A percentile compares a stretch with the other conserved stretches of the same genome.
These are phyloP conservation scores for Dendryphion nanum DNA, from an alignment of 2,329 filamentous ascomycete species.

Conservation along the genomic window DNA sequence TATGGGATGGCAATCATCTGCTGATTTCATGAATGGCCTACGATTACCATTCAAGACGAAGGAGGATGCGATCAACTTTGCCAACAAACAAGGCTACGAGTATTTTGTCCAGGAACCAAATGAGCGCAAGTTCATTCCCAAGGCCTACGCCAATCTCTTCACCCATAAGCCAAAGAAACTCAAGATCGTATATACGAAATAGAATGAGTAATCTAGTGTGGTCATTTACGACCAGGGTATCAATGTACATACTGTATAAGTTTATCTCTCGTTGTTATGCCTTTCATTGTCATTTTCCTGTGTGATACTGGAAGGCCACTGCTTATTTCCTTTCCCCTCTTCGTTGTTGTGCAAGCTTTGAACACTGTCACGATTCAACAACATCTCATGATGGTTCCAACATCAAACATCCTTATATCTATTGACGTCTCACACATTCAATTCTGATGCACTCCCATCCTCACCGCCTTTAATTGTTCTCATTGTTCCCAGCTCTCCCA, in stretches of 20 bases:
- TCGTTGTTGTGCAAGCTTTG: too few species aligned
- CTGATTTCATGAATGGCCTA: slow-evolving; percentile 91
- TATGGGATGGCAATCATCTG: slow-evolving; percentile 98
- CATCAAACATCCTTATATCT: too few species aligned
- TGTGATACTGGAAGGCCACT: too few species aligned
- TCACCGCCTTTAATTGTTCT: too few species aligned
- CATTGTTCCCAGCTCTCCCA: too few species aligned
- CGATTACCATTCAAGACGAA: slow-evolving; percentile 87
- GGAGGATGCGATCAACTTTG: slow-evolving; percentile 92
- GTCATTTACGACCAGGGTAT: too few species aligned
- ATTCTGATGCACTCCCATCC: too few species aligned
- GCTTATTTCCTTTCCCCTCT: too few species aligned
- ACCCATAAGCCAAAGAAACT: slow-evolving; percentile 80
- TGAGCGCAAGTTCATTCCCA: slow-evolving; percentile 77
- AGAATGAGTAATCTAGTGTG: slow-evolving; percentile 44
- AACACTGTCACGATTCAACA: too few species aligned
- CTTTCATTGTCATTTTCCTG: too few species aligned
- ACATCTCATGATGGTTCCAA: too few species aligned
- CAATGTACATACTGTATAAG: slow-evolving; percentile 23
- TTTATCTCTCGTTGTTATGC: slow-evolving; percentile 5
- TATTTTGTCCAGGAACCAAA: slow-evolving; percentile 99
- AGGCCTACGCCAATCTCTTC: slow-evolving; percentile 98
- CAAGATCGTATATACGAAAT: slow-evolving; percentile 78
- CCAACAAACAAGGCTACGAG: slow-evolving; percentile 98
- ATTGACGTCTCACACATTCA: too few species aligned